Percentiles rank a stretch among this genome's conserved stretches.
phyloP scores from a whole-genome alignment of 257 asterid species.

The Scutellaria galericulata region DNA sequence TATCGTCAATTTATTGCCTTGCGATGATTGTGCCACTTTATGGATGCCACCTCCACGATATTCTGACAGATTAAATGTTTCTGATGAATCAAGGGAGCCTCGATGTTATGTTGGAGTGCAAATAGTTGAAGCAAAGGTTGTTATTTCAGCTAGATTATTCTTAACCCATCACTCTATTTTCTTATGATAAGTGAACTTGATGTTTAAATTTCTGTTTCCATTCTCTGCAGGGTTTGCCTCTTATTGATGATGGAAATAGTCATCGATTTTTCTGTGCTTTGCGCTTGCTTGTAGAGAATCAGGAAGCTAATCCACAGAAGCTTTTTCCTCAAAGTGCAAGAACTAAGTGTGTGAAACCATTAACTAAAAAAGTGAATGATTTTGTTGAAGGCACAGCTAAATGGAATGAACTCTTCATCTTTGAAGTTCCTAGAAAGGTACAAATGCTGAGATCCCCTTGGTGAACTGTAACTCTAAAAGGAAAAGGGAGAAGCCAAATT shows the following conservation, averaged over 20 bases:
- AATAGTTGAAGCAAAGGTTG: conserved; percentile 89
- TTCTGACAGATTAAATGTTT: conserved; percentile 87
- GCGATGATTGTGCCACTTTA: conserved; percentile 58
- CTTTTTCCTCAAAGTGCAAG: conserved; percentile 99
- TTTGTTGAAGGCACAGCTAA: conserved; percentile 76
- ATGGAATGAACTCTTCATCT: conserved; percentile 96
- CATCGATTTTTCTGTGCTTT: conserved; percentile 89
- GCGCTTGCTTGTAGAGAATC: conserved; percentile 93
- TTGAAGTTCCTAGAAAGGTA: conserved; percentile 98
- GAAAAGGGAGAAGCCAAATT: conserved; percentile 17
- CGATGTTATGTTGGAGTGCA: conserved; percentile 83
- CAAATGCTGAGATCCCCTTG: conserved; percentile 27
- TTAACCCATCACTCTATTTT: conserved; percentile 23
- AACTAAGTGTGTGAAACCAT: conserved; percentile 95
- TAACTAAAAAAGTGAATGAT: conserved; percentile 47
- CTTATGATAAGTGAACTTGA: neutral
- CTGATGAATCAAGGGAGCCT: conserved; percentile 88
- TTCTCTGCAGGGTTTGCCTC: conserved; percentile 79
- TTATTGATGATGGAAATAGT: conserved; percentile 94
- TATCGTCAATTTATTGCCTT: conserved; percentile 54
- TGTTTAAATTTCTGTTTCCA: conserved; percentile 18
- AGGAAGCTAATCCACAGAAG: conserved; percentile 84
- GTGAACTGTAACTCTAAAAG: conserved; percentile 12
- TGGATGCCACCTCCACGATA: conserved; percentile 94
- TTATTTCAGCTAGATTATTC: conserved; percentile 21